Evolutionary conservation across 192 early-diverging fungal species (phyloP).

Genomic region (Geosiphon pyriformis): DNA sequence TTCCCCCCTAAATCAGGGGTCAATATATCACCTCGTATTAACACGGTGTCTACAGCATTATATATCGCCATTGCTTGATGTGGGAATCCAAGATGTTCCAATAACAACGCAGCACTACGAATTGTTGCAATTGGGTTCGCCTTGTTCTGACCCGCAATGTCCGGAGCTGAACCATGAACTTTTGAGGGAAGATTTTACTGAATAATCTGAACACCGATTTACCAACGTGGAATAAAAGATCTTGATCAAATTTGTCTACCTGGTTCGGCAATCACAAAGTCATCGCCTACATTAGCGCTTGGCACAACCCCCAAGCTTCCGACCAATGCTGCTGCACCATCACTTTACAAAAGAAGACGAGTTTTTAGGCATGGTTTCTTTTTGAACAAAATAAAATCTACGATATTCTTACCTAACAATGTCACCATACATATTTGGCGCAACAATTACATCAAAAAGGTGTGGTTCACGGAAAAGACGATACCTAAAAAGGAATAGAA

Average conservation of each 20-base stretch:
- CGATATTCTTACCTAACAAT: conserved; percentile 60
- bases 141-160: conserved; percentile 95
- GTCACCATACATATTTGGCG: conserved; percentile 97
- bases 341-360: conserved; percentile 36
- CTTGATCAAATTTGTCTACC: conserved; percentile 24
- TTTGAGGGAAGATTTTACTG: neutral
- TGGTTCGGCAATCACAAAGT: conserved; percentile 93
- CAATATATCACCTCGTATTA: conserved; percentile 53
- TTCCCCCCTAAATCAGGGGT: conserved; percentile 91
- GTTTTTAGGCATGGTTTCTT: neutral
- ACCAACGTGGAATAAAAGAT: neutral
- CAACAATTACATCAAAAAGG: conserved; percentile 92
- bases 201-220: neutral
- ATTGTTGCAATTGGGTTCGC: conserved; percentile 96
- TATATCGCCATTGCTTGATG: conserved; percentile 74
- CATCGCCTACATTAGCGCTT: conserved; percentile 93
- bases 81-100: conserved; percentile 77
- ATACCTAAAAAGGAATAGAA: conserved; percentile 38
- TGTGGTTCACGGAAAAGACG: conserved; percentile 97
- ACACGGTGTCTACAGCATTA: conserved; percentile 77
- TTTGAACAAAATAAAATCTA: neutral
- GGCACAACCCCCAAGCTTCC: conserved; percentile 94
- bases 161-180: conserved; percentile 95
- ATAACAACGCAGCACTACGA: conserved; percentile 86
- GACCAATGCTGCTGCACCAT: conserved; percentile 94